phyloP scores from a whole-genome alignment of 441 rosid genomes.

The Bocquillonia castaneifolia region DNA sequence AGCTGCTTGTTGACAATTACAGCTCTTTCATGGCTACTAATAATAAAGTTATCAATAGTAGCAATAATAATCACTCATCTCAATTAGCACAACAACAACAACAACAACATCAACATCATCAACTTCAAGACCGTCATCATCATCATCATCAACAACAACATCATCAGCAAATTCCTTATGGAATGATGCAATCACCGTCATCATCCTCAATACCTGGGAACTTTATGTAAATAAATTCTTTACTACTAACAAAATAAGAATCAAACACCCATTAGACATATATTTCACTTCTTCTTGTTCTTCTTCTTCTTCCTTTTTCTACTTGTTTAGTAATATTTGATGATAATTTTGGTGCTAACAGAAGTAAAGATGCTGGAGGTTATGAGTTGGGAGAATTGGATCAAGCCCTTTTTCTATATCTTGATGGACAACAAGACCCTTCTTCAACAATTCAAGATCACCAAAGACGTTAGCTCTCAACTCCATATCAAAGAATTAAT shows the following conservation, averaged over 20 bases:
- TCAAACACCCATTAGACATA: neutral
- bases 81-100: conserved; percentile 27
- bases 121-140: conserved; percentile 19
- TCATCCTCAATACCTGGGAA: conserved; percentile 54
- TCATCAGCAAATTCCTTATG: conserved; percentile 56
- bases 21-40: conserved; percentile 43
- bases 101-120: conserved; percentile 18
- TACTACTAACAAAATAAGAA: neutral
- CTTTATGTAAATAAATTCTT: conserved; percentile 62
- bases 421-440: conserved; percentile 86
- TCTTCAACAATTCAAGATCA: conserved; percentile 54
- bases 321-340: too few relatives aligned
- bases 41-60: conserved; percentile 35
- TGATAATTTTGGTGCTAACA: conserved; percentile 24
- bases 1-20: conserved; percentile 10
- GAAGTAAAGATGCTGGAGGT: conserved; percentile 62
- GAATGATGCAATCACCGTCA: conserved; percentile 52
- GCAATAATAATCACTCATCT: conserved; percentile 26
- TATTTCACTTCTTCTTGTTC: neutral
- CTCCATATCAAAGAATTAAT: too few relatives aligned
- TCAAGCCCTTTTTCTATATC: conserved; percentile 88
- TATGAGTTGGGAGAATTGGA: conserved; percentile 90
- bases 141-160: conserved; percentile 34
- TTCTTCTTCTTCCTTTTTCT: neutral
- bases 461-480: conserved; percentile 53